Base-by-base conservation (phyloP, 768 basidiomycete species). In the Lentinula guzmanii region DNA sequence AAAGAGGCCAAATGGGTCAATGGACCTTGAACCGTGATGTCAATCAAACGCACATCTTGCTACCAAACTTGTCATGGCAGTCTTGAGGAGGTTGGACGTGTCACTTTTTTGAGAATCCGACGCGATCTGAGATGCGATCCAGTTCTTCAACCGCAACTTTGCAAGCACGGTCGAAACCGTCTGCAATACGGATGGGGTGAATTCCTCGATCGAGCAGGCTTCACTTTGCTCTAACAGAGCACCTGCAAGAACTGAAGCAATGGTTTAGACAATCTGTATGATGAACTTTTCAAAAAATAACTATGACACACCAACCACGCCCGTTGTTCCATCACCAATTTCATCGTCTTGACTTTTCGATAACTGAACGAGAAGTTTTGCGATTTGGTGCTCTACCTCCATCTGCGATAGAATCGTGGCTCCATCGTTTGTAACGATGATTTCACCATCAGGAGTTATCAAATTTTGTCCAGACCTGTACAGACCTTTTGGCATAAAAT, bases 301-400 rank as follows among this genome's bases (percentile, higher is more conserved):
- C 37, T 45, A 54, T 37, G 52, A 84, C 93, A 70, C 71, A 96
- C 95, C 95, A 65, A 98, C 97, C 62, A 99, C 97, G 73, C 97
- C 97, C 33, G 97, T 98, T 5, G 97, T 98, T 62, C 97, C 97
- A 76, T 99, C 97, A 28, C 97, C 97, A 71, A 99, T 96, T 79
- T 99, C 97, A 73, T 99, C 97, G 73, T 99, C 97, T 78, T 99
- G 97, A 72, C 91, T 94, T 79, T 95, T 96, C 16, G 93, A 95
- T 45, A 98, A 81, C 70, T 98, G 91, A 1, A 99, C 97, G 37
- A 99, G 84, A 50, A 99, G 84, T 76, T 97, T 99, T 62, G 97
- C 97, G 70, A 99, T 96, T 78, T 96, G 96, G 72, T 99, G 96
- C 70, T 98, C 96, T 56, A 98, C 95, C 74, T 97, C 93, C 95